Conservation (phyloP, 805 yeast genomes). For the Vanderwaltozyma yarrowii region DNA sequence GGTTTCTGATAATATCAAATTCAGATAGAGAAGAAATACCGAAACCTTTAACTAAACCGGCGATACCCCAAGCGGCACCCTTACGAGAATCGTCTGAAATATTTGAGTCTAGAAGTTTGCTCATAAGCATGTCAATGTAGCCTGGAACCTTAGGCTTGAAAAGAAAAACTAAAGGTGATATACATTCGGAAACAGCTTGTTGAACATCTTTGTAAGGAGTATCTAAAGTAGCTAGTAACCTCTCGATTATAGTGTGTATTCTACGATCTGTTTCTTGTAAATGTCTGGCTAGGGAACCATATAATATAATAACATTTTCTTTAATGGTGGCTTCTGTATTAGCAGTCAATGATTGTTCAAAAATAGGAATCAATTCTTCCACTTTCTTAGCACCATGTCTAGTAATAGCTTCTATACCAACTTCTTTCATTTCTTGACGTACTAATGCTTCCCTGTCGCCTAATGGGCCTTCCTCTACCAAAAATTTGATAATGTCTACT, state of each 20-base stretch:
- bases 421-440: conserved; percentile 74
- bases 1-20: conserved; percentile 62
- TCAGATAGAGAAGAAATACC: conserved; percentile 73
- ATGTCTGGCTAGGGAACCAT: conserved; percentile 88
- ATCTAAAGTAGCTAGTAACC: conserved; percentile 63
- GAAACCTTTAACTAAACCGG: conserved; percentile 85
- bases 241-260: conserved; percentile 51
- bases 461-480: conserved; percentile 53
- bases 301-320: conserved; percentile 75
- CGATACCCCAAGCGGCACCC: conserved; percentile 94
- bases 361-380: conserved; percentile 71
- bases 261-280: conserved; percentile 57
- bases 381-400: conserved; percentile 54
- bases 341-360: conserved; percentile 50
- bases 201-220: conserved; percentile 90
- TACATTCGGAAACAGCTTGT: conserved; percentile 73
- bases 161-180: conserved; percentile 68
- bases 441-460: conserved; percentile 68
- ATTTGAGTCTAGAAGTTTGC: conserved; percentile 42
- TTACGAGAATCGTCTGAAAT: conserved; percentile 44
- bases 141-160: conserved; percentile 40
- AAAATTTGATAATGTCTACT: conserved; percentile 47
- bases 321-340: conserved; percentile 39
- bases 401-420: conserved; percentile 70
- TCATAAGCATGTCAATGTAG: conserved; percentile 50